A percentile compares a stretch with the other conserved stretches of the same genome.
phyloP scores from a whole-genome alignment of 495 filamentous ascomycete species.

The Penicillium flavigenum region DNA sequence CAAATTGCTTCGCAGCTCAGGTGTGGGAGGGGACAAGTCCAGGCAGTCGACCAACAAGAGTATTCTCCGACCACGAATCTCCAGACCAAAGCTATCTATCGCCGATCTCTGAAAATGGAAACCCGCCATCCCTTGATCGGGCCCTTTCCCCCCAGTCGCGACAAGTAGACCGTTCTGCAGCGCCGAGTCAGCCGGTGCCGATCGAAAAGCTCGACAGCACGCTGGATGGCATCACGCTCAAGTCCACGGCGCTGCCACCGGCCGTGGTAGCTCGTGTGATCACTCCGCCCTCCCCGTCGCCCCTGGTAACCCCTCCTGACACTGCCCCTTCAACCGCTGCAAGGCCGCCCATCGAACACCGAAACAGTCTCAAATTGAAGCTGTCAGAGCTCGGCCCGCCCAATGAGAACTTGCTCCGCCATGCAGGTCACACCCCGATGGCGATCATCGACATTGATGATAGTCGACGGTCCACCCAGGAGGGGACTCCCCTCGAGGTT shows the following conservation, averaged over 20 bases:
- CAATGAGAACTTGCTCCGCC: slow-evolving; percentile 38
- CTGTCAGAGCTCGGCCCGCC: slow-evolving; percentile 43
- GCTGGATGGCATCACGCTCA: slow-evolving; percentile 50
- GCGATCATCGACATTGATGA: slow-evolving; percentile 40
- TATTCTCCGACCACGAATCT: slow-evolving; percentile 40
- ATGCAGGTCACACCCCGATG: slow-evolving; percentile 53
- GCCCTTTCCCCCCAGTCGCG: slow-evolving; percentile 43
- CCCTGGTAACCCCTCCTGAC: slow-evolving; percentile 32
- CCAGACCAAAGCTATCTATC: slow-evolving; percentile 25
- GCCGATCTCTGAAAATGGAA: slow-evolving; percentile 24
- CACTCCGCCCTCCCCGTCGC: slow-evolving; percentile 44
- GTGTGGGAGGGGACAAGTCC: slow-evolving; percentile 49
- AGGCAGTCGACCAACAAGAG: slow-evolving; percentile 42
- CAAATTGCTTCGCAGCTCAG: slow-evolving; percentile 26
- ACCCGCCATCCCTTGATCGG: slow-evolving; percentile 40
- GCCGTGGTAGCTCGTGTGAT: slow-evolving; percentile 46
- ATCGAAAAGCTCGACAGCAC: slow-evolving; percentile 51
- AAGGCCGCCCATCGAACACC: slow-evolving; percentile 31
- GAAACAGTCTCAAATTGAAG: slow-evolving; percentile 42
- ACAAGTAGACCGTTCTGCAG: slow-evolving; percentile 22
- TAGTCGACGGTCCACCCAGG: slow-evolving; percentile 33
- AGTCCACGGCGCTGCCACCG: slow-evolving; percentile 46
- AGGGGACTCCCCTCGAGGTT: slow-evolving; percentile 26
- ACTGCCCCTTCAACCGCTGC: slow-evolving; percentile 25
- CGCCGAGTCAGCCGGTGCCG: slow-evolving; percentile 38